Evolutionary conservation across 1,284 basidiomycete species (phyloP), one percentile per base, ranked within the genome.

Genomic region (Leccinum pachyderme): DNA sequence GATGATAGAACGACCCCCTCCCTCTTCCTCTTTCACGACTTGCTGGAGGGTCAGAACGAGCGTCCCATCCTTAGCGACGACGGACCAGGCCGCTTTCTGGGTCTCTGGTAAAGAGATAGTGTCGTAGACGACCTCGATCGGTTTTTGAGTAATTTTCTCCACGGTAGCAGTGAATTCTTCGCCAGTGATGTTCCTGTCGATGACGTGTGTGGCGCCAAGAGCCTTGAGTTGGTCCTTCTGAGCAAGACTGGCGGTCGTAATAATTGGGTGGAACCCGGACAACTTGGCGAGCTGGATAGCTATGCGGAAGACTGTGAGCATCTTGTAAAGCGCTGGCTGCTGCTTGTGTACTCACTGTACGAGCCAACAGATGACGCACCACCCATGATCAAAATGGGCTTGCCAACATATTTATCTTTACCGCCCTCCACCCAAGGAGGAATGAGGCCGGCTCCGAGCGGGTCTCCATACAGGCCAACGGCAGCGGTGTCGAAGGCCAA

Each of bases 211-310:
- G 0, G 81, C 85, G 2, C 85, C 84, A 25, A 82, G 69, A 0
- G 72, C 68, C 59, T 77, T 78, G 55, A 86, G 75, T 39, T 66
- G 63, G 0, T 65, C 68, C 22, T 65, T 59, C 58, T 84, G 76
- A 57, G 73, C 74, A 13, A 63, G 60, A 7, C 80, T 83, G 2
- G 82, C 75, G 2, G 79, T 82, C 6, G 80, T 69, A 50, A 85
- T 77, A 56, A 84, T 81, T 0, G 76, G 78, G 4, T 72, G 75
- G 72, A 82, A 82, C 1, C 81, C 82, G 0, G 79, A 76, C 28
- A 79, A 60, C 58, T 72, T 78, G 5, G 80, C 80, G 13, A 86
- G 63, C 63, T 86, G 84, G 47, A 86, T 75, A 1, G 69, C 82
- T 56, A 28, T 51, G 29, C 53, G 27, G 22, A 41, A 29, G 4